Percentiles rank a stretch among this genome's conserved stretches.
Evolutionary conservation across 208 protist species (phyloP).

Genomic region (Sergeia podlipaevii): DNA sequence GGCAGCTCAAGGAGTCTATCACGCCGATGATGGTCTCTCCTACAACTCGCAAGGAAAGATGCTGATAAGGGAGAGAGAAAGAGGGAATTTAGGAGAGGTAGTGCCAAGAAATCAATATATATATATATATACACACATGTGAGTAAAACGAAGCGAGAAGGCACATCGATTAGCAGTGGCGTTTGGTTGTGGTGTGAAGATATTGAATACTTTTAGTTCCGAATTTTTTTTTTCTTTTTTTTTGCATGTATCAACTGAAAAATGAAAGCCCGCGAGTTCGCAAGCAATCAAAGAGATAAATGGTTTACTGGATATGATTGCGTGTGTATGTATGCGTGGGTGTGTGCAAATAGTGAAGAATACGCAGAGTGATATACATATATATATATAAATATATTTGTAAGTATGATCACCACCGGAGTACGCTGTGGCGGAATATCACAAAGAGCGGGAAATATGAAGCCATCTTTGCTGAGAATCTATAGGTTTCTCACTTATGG

Average conservation of each 20-base stretch:
- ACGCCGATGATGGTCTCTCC: not conserved
- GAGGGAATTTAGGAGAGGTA: not conserved
- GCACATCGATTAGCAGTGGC: not conserved
- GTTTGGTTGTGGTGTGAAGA: not conserved
- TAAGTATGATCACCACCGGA: not conserved
- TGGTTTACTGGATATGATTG: too few species aligned
- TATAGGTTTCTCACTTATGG: conserved; percentile 6
- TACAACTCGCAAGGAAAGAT: conserved; percentile 2
- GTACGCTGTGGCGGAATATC: not conserved
- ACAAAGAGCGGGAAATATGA: not conserved
- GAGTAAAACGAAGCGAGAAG: not conserved
- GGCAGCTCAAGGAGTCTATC: conserved; percentile 21
- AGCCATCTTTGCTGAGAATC: not conserved
- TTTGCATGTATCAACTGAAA: not conserved
- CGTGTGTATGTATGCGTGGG: too few species aligned
- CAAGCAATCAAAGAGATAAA: too few species aligned
- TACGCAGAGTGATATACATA: too few species aligned
- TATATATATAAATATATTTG: not conserved
- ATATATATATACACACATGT: conserved; percentile 1
- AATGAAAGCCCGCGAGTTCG: not conserved
- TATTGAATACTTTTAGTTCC: not conserved
- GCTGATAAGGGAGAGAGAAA: not conserved
- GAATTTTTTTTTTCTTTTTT: conserved; percentile 12
- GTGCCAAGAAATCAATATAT: too few species aligned
- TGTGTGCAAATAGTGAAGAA: too few species aligned